Conservation (phyloP, 352 stramenopile species). For the Phytophthora macrochlamydospora region DNA sequence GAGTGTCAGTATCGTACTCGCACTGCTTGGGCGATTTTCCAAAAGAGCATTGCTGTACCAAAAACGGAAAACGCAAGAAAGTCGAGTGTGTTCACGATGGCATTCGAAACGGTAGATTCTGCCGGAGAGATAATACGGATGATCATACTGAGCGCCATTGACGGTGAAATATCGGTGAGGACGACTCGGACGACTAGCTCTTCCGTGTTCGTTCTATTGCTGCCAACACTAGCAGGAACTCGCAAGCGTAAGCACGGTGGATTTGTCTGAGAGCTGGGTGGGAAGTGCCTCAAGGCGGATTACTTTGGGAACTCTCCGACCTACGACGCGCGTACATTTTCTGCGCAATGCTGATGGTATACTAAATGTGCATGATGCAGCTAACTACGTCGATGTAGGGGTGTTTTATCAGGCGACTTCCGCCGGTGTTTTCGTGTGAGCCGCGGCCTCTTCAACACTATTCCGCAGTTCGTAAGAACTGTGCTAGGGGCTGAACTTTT, state of each 20-base stretch:
- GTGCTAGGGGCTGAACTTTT: too few relatives aligned
- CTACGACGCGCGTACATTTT: background rate
- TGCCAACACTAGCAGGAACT: background rate
- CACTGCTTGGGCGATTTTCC: too few relatives aligned
- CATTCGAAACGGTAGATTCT: too few relatives aligned
- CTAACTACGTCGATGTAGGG: too few relatives aligned
- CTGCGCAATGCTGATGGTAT: background rate
- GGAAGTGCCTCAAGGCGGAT: background rate
- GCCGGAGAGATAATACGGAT: too few relatives aligned
- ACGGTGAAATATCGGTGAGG: background rate
- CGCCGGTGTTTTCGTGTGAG: constrained; percentile 1
- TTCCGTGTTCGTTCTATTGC: background rate
- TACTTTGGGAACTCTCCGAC: background rate
- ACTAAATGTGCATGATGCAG: background rate
- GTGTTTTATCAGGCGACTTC: background rate
- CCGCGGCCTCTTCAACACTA: background rate
- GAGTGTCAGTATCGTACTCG: too few relatives aligned
- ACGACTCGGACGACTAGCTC: background rate
- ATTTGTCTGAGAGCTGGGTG: background rate
- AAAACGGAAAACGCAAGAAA: too few relatives aligned
- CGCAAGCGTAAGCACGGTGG: background rate
- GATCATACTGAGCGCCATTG: too few relatives aligned
- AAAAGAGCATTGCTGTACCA: too few relatives aligned
- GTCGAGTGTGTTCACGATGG: too few relatives aligned
- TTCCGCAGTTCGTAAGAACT: background rate